Percentiles rank a stretch among this genome's conserved stretches.
Evolutionary conservation across 371 early-diverging fungal species (phyloP).

Genomic region (Nosema muscidifuracis): DNA sequence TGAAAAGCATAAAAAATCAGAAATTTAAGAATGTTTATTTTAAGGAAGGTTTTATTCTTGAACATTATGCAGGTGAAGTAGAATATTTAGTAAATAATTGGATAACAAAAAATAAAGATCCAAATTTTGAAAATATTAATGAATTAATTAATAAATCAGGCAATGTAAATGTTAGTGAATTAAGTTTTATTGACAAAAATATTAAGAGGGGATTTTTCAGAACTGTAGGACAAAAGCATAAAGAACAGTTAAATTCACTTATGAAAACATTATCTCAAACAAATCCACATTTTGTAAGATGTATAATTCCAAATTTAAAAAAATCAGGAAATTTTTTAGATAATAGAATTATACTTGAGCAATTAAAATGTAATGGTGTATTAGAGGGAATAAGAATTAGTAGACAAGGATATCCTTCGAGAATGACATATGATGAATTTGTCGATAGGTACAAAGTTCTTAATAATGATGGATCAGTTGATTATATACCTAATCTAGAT

Average conservation of each 20-base stretch:
- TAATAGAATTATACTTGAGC: conserved; percentile 77
- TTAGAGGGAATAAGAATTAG: conserved; percentile 97
- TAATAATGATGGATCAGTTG: background rate
- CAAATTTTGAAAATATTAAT: conserved; percentile 82
- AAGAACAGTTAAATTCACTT: conserved; percentile 77
- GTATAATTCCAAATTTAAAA: conserved; percentile 91
- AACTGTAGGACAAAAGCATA: conserved; percentile 90
- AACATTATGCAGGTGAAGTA: conserved; percentile 95
- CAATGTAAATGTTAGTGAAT: background rate
- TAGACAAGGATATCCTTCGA: conserved; percentile 89
- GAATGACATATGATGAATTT: conserved; percentile 85
- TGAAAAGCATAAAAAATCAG: conserved; percentile 60
- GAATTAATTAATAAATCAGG: conserved; percentile 27
- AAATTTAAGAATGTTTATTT: conserved; percentile 64
- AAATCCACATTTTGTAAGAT: conserved; percentile 95
- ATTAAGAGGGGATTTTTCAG: conserved; percentile 65
- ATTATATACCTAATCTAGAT: background rate
- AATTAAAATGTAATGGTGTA: conserved; percentile 96
- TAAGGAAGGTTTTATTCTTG: conserved; percentile 78
- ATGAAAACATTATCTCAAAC: conserved; percentile 83
- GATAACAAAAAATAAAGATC: conserved; percentile 97
- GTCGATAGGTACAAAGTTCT: conserved; percentile 83
- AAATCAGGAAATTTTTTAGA: conserved; percentile 77
- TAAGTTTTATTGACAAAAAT: conserved; percentile 33
- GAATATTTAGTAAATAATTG: conserved; percentile 86